Percentiles rank a stretch among this genome's conserved stretches.
These are phyloP conservation scores for Periconia sp. DNA, from an alignment of 2,329 filamentous ascomycete species.

Conservation along the genomic window DNA sequence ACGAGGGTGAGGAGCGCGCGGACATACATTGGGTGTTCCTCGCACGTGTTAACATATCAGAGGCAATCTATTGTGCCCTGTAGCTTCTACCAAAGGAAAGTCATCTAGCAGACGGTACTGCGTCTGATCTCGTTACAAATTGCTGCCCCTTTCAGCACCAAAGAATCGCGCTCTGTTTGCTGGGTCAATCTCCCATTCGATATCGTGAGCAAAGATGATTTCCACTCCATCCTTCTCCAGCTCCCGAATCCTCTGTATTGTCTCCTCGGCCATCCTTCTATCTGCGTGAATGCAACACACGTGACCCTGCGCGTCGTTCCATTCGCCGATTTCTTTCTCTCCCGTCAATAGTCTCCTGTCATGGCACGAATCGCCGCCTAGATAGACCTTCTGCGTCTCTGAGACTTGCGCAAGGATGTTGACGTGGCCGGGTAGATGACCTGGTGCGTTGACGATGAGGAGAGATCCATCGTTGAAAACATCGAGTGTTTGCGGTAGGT, in stretches of 20 bases:
- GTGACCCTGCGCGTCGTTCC: constrained; percentile 54
- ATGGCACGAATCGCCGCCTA: constrained; percentile 63
- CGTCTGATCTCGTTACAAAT: no score
- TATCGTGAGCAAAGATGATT: constrained; percentile 60
- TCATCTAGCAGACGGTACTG: no score
- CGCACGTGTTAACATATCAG: no score
- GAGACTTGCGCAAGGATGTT: constrained; percentile 56
- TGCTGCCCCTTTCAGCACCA: constrained; percentile 16
- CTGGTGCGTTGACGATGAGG: constrained; percentile 58
- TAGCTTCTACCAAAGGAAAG: no score
- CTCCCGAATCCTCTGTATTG: constrained; percentile 50
- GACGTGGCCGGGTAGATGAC: constrained; percentile 61
- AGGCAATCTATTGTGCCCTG: no score
- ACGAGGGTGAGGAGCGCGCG: no score
- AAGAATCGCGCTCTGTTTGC: constrained; percentile 36
- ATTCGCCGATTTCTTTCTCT: constrained; percentile 60
- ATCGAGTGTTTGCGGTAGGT: constrained; percentile 55
- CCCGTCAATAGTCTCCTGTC: constrained; percentile 59
- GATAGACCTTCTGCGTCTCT: constrained; percentile 50
- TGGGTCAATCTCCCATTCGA: constrained; percentile 53
- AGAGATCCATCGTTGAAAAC: constrained; percentile 57
- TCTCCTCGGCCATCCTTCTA: constrained; percentile 52
- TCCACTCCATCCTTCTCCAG: constrained; percentile 54
- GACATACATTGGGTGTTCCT: no score
- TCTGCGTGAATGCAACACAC: constrained; percentile 60